Base-by-base conservation (phyloP, 306 rosid genomes). In the Castanopsis chinensis region DNA sequence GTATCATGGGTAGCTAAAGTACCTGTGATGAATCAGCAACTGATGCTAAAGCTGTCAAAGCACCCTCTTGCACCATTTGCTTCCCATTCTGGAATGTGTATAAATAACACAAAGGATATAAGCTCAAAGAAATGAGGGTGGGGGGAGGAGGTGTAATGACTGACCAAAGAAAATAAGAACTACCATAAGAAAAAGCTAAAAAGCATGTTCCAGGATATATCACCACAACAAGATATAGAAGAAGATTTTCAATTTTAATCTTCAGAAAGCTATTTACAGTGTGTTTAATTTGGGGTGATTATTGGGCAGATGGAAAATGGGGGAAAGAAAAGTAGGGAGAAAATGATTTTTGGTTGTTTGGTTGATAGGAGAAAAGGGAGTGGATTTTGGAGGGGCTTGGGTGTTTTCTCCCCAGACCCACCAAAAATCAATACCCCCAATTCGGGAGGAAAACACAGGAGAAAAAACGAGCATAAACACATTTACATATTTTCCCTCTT, bases 11-110 rank as follows among this genome's bases (percentile, higher is more conserved):
- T 4, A 13, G 10, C 75, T 17, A 79, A 77, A 86, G 78, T 72
- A 91, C 96, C 91, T 91, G 93, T 74, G 96, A 89, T n/a, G 96
- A 91, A 86, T 89, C 96, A 9, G 96, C 96, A 75, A 91, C 90
- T 27, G 96, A 91, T 69, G 96, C 96, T 75, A 91, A 78, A 57
- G 96, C 93, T 63, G 96, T 91, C 81, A 91, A 81, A 51, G 91
- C 93, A 49, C 90, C 93, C 78, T 91, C 93, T 77, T 91, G 93
- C 67, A 91, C 91, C 96, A 91, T 91, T 77, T 91, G 93, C 55
- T 91, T 91, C 71, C 96, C 93, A 79, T 83, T 84, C 93, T 91
- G 78, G 45, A 73, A 76, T 43, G 59, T 55, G 55, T 6, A 63
- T 7, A 71, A 73, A 13, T 32, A 43, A 37, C 18, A 52, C 4